phyloP scores from a whole-genome alignment of 176 grass and related monocot genomes.

The Triticum aestivum region IWGSC_CS_RefSeq_v2.1 NC_057799.1:166740456-166740955 shows the following conservation, averaged over 20 bases:
- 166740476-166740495: slow-evolving; percentile 35
- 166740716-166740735: neutral
- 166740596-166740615: neutral
- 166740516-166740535: slow-evolving; percentile 26
- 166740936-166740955: too few species aligned
- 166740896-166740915: too few species aligned
- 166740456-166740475: slow-evolving; percentile 37
- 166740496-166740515: slow-evolving; percentile 26
- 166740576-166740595: slow-evolving; percentile 8
- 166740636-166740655: neutral
- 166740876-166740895: too few species aligned
- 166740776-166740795: neutral
- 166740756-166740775: neutral
- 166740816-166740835: neutral
- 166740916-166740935: too few species aligned
- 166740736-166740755: neutral
- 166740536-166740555: slow-evolving; percentile 43
- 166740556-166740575: neutral
- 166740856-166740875: too few species aligned
- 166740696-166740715: neutral
- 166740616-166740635: neutral
- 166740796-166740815: neutral
- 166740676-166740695: neutral
- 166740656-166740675: neutral
- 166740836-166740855: neutral